Evolutionary conservation across 345 rosid genomes (phyloP).

Genomic region (Euphorbia peplus): DNA sequence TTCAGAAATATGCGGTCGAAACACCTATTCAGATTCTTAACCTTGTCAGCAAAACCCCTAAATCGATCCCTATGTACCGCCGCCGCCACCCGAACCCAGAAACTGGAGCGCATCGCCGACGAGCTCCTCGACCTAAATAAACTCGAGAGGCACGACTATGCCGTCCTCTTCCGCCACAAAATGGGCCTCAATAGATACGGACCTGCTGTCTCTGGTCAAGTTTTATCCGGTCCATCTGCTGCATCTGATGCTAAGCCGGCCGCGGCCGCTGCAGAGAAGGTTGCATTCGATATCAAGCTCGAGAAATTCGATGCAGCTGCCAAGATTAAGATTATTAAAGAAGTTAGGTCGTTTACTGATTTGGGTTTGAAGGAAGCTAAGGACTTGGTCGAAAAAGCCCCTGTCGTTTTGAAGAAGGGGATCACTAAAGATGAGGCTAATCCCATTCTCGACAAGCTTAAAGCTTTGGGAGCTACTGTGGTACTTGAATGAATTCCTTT

Average conservation of each 20-base stretch:
- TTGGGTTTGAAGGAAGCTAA: slow-evolving; percentile 87
- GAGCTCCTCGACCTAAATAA: slow-evolving; percentile 63
- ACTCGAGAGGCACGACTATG: slow-evolving; percentile 70
- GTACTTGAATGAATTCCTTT: slow-evolving; percentile 59
- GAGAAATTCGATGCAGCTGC: slow-evolving; percentile 71
- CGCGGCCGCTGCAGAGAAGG: slow-evolving; percentile 63
- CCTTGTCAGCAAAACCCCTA: slow-evolving; percentile 5
- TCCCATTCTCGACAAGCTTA: slow-evolving; percentile 61
- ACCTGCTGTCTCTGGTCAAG: slow-evolving; percentile 39
- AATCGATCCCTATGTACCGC: slow-evolving; percentile 30
- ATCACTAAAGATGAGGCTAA: slow-evolving; percentile 64
- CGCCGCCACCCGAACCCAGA: slow-evolving; percentile 45
- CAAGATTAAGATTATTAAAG: slow-evolving; percentile 80
- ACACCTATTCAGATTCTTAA: too few species aligned
- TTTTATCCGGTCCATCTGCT: slow-evolving; percentile 25
- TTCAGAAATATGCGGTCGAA: too few species aligned
- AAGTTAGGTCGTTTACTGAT: slow-evolving; percentile 71
- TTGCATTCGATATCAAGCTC: slow-evolving; percentile 72
- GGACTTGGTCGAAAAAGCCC: slow-evolving; percentile 80
- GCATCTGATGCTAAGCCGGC: slow-evolving; percentile 35
- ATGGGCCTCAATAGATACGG: slow-evolving; percentile 69
- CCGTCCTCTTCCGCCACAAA: slow-evolving; percentile 68
- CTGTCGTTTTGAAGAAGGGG: slow-evolving; percentile 69
- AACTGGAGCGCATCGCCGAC: slow-evolving; percentile 84
- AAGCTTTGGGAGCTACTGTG: slow-evolving; percentile 61